Percentiles rank a stretch among this genome's conserved stretches.
phyloP scores from a whole-genome alignment of 306 rosid species.

The Delonix regia region DNA sequence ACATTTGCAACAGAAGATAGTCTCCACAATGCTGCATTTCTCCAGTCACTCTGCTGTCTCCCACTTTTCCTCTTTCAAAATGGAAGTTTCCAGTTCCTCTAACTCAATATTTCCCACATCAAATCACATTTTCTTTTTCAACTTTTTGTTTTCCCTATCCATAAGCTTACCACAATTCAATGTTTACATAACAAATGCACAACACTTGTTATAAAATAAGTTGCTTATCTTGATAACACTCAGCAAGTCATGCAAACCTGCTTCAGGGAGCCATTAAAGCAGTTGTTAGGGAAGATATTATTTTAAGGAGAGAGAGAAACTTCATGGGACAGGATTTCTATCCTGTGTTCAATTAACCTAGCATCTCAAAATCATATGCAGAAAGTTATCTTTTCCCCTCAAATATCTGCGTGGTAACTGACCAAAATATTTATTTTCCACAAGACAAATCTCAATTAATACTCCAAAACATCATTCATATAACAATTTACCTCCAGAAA shows the following conservation, averaged over 20 bases:
- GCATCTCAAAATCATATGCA: background rate
- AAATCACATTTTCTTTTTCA: background rate
- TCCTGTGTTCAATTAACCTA: no score
- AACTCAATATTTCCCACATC: background rate
- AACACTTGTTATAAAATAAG: background rate
- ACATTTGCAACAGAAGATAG: background rate
- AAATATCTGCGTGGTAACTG: background rate
- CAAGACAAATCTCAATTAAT: background rate
- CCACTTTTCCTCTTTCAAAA: background rate
- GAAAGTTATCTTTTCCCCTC: background rate
- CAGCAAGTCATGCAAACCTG: background rate
- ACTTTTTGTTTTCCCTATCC: background rate
- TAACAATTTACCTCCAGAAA: slow-evolving; percentile 71
- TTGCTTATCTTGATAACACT: background rate
- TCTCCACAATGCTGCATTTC: background rate
- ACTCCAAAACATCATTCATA: background rate
- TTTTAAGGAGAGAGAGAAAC: no score
- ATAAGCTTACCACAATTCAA: background rate
- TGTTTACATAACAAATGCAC: background rate
- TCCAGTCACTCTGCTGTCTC: background rate
- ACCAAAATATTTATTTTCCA: background rate
- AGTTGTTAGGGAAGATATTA: background rate
- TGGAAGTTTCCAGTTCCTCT: background rate
- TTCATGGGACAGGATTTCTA: background rate
- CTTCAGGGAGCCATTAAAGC: background rate